A percentile compares a stretch with the other conserved stretches of the same genome.
These are phyloP conservation scores for Brassica hybrid DNA, from an alignment of 441 rosid genomes.

Conservation along the genomic window DNA sequence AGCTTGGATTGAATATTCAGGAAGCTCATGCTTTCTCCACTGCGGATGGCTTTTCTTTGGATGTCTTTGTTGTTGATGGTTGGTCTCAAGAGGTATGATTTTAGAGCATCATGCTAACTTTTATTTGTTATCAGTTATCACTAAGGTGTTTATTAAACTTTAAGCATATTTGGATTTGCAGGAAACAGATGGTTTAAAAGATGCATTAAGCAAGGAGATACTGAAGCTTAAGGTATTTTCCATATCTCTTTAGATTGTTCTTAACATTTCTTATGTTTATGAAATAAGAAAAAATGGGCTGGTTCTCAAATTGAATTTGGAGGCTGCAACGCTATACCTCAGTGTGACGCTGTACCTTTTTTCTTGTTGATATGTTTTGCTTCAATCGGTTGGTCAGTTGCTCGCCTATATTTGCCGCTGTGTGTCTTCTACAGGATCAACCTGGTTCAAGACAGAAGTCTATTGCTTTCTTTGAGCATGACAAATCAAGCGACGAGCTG, in stretches of 20 bases:
- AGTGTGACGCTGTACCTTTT: conserved; percentile 4
- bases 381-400: conserved; percentile 20
- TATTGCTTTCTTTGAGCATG: conserved; percentile 51
- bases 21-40: conserved; percentile 95
- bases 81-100: conserved; percentile 79
- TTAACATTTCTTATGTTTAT: neutral
- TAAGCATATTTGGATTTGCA: conserved; percentile 36
- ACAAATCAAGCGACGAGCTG: conserved; percentile 50
- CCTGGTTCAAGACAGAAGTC: conserved; percentile 51
- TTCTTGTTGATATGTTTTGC: conserved; percentile 15
- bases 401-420: conserved; percentile 5
- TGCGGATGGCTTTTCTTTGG: conserved; percentile 82
- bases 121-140: conserved; percentile 5
- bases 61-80: conserved; percentile 93
- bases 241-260: neutral
- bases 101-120: neutral
- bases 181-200: conserved; percentile 75
- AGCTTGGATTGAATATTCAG: conserved; percentile 84
- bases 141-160: conserved; percentile 27
- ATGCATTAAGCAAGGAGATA: conserved; percentile 65
- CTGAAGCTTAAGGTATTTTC: conserved; percentile 63
- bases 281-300: neutral
- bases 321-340: neutral
- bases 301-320: conserved; percentile 10
- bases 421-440: conserved; percentile 65